Percentiles rank a stretch among this genome's conserved stretches.
These are phyloP conservation scores for Gymnopus androsaceus DNA, from an alignment of 1,284 basidiomycete species.

Conservation along the genomic window DNA sequence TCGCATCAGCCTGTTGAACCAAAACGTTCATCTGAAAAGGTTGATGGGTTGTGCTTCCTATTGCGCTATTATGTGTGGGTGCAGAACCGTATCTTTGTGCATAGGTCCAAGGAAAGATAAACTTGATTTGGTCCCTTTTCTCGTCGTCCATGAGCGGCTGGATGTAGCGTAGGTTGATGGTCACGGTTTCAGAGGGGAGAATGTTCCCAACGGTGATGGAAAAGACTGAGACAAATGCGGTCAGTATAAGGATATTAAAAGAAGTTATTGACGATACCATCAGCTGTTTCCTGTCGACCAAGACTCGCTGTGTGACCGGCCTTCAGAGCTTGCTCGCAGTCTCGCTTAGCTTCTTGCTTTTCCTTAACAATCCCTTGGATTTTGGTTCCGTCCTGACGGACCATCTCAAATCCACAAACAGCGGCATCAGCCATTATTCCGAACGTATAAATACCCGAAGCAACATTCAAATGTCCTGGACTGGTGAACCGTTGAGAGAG, in stretches of 20 bases:
- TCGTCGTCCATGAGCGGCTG: constrained; percentile 16
- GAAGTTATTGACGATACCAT: constrained; percentile 6
- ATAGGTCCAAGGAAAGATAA: constrained; percentile 14
- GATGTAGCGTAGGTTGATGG: constrained; percentile 11
- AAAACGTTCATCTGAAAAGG: too few species aligned
- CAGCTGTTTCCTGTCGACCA: constrained; percentile 9
- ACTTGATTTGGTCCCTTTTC: constrained; percentile 13
- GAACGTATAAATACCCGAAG: not conserved
- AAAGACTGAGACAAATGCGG: not conserved
- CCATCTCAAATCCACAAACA: constrained; percentile 16
- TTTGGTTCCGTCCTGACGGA: constrained; percentile 10
- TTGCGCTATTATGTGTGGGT: constrained; percentile 1
- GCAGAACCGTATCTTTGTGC: constrained; percentile 9
- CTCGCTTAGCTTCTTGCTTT: constrained; percentile 11
- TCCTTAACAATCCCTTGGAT: constrained; percentile 14
- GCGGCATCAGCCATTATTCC: constrained; percentile 17
- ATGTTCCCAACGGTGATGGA: constrained; percentile 16
- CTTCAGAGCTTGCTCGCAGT: constrained; percentile 5
- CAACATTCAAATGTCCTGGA: not conserved
- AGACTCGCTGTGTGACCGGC: constrained; percentile 7
- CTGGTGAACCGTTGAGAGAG: not conserved
- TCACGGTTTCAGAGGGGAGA: constrained; percentile 9
- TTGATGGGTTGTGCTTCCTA: not conserved
- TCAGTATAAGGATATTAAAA: not conserved
- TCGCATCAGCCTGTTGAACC: too few species aligned